Percentiles rank a stretch among this genome's conserved stretches.
Evolutionary conservation across 495 filamentous ascomycete genomes (phyloP).

Genomic region (Annulohypoxylon stygium): DNA sequence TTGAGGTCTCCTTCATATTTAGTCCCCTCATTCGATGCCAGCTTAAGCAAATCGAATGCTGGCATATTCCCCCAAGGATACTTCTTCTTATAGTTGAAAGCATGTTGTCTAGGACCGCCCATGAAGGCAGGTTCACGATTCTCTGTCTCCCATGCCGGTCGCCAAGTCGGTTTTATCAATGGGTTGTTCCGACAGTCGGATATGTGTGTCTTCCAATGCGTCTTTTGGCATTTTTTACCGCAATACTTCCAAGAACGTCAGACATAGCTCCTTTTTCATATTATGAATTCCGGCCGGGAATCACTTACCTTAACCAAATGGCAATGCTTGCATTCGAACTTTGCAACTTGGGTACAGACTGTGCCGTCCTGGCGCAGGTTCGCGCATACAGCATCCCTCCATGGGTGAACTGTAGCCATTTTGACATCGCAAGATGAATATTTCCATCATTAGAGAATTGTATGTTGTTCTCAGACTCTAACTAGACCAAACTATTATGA

Average conservation of each 20-base stretch:
- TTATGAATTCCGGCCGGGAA: neutral
- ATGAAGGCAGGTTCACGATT: slow-evolving; percentile 23
- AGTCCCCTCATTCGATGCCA: slow-evolving; percentile 59
- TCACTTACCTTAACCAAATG: slow-evolving; percentile 24
- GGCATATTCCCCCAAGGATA: slow-evolving; percentile 64
- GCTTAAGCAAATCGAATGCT: slow-evolving; percentile 59
- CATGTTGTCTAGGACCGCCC: slow-evolving; percentile 5
- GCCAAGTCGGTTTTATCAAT: slow-evolving; percentile 22
- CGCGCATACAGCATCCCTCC: neutral
- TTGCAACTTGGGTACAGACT: neutral
- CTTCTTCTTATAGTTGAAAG: slow-evolving; percentile 40
- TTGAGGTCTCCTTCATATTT: slow-evolving; percentile 48
- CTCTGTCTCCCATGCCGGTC: slow-evolving; percentile 26
- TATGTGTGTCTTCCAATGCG: slow-evolving; percentile 31
- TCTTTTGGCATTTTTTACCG: slow-evolving; percentile 18
- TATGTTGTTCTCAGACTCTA: neutral
- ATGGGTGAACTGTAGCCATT: neutral
- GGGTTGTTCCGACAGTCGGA: slow-evolving; percentile 30
- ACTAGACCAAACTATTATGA: neutral
- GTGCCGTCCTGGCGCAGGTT: neutral
- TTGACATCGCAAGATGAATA: neutral
- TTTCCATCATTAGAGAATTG: neutral
- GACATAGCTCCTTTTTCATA: neutral
- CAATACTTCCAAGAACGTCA: slow-evolving; percentile 24
- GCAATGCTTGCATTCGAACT: slow-evolving; percentile 13